A percentile compares a stretch with the other conserved stretches of the same genome.
Evolutionary conservation across 1,284 basidiomycete species (phyloP).

Genomic region (Rhizoctonia solani): DNA sequence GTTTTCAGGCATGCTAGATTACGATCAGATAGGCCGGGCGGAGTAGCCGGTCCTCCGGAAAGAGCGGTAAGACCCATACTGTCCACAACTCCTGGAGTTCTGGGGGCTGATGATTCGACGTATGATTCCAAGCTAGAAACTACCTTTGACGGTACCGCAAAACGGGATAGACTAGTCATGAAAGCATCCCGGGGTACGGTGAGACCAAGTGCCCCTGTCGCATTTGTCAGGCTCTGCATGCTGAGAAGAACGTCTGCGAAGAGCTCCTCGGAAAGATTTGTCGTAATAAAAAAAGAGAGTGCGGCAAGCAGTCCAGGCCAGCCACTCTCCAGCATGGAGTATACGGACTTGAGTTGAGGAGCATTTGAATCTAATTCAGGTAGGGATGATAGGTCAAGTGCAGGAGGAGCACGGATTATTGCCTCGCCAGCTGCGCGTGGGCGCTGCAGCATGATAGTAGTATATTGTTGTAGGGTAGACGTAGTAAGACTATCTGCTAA

Average conservation of each 20-base stretch:
- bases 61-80: constrained; percentile 62
- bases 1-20: constrained; percentile 91
- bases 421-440: constrained; percentile 68
- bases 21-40: constrained; percentile 80
- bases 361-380: constrained; percentile 59
- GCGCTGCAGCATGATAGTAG: constrained; percentile 64
- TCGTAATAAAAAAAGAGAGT: constrained; percentile 84
- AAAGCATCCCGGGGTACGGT: constrained; percentile 91
- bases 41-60: constrained; percentile 40
- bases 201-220: constrained; percentile 86
- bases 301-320: constrained; percentile 92
- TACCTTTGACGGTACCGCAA: constrained; percentile 85
- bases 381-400: constrained; percentile 66
- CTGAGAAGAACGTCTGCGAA: constrained; percentile 83
- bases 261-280: constrained; percentile 84
- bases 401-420: constrained; percentile 67
- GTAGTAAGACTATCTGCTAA: constrained; percentile 86
- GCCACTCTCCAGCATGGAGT: constrained; percentile 79
- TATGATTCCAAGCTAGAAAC: constrained; percentile 81
- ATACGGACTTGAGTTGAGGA: constrained; percentile 61
- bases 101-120: constrained; percentile 65
- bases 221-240: constrained; percentile 83
- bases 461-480: constrained; percentile 72
- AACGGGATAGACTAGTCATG: constrained; percentile 82
- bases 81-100: constrained; percentile 60